Base-by-base conservation (phyloP, 2,329 filamentous ascomycete species). In the Monosporascus sp. region DNA sequence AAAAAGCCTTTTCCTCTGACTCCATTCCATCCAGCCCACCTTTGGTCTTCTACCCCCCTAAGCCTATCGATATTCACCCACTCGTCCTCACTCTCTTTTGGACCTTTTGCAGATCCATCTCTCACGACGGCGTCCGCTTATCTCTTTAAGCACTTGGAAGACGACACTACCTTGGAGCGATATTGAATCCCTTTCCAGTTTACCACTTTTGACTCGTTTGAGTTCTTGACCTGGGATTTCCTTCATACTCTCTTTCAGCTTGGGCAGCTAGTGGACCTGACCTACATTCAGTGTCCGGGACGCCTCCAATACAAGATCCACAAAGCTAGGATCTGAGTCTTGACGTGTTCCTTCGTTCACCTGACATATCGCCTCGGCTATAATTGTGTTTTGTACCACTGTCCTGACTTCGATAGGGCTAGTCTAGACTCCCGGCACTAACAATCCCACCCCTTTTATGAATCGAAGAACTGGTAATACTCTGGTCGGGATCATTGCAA, bases 61-160 rank as follows among this genome's bases (percentile, higher is more conserved):
- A 5, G 9, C 9, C 31, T 35, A 35, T 22, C 43, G 7, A 5
- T 17, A 46, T 46, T 24, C 22, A 46, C 31, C 9, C 43, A 46
- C 43, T 27, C 24, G 7, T 17, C 7, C 22, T 16, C 11, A 38
- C 19, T 48, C 52, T 50, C 48, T 53, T 53, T 55, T 57, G 51
- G 55, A 41, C 44, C 50, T 49, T 37, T 37, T 53, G 54, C 55
- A 43, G 56, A 58, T 56, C 50, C 46, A 55, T 49, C 44, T 37
- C 35, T 55, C 26, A 46, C 24, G 14, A 26, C 24, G 40, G 26
- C 50, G 40, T 45, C 4, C 40, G 24, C 7, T 46, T 49, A 44
- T 51, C 44, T 50, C 52, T 31, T 46, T 47, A 51, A 37, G 31
- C 49, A 52, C 38, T 54, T 58, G 52, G 48, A 49, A 52, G 50